Percentiles rank a stretch among this genome's conserved stretches.
Conservation (phyloP, 1,139 yeast genomes). For the Hanseniaspora sp. region DNA sequence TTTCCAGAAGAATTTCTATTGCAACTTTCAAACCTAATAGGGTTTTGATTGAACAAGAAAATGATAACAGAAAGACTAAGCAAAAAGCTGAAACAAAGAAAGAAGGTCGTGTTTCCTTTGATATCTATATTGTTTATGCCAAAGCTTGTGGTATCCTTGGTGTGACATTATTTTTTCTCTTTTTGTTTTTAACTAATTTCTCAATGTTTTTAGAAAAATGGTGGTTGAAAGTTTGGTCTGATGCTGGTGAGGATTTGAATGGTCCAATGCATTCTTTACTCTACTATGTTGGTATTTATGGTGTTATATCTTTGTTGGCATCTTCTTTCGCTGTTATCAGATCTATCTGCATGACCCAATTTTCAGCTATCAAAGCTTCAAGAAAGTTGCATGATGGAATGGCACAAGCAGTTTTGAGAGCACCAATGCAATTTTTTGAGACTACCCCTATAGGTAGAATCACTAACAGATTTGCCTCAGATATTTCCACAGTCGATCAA, state of each 20-base stretch:
- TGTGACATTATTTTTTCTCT: conserved; percentile 37
- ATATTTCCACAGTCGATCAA: conserved; percentile 52
- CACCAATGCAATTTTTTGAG: conserved; percentile 71
- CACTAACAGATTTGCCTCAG: conserved; percentile 59
- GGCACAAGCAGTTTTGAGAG: conserved; percentile 51
- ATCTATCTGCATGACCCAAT: conserved; percentile 47
- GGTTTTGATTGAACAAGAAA: conserved; percentile 22
- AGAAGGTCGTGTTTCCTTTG: conserved; percentile 55
- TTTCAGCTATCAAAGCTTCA: conserved; percentile 56
- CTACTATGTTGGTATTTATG: conserved; percentile 51
- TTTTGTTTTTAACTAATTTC: conserved; percentile 37
- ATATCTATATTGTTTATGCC: conserved; percentile 51
- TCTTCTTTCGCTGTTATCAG: conserved; percentile 41
- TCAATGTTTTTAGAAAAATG: conserved; percentile 42
- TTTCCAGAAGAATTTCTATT: conserved; percentile 51
- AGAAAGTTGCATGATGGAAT: conserved; percentile 48
- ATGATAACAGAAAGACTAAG: conserved; percentile 29
- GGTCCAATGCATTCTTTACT: conserved; percentile 36
- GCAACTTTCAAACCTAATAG: conserved; percentile 37
- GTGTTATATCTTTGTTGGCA: conserved; percentile 44
- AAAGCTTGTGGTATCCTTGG: conserved; percentile 54
- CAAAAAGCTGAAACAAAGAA: conserved; percentile 37
- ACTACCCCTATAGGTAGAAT: conserved; percentile 74
- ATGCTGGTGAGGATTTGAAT: conserved; percentile 38
- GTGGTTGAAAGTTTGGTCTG: conserved; percentile 56